phyloP scores from a whole-genome alignment of 2,329 filamentous ascomycete species.

The Lachnellula hyalina region DNA sequence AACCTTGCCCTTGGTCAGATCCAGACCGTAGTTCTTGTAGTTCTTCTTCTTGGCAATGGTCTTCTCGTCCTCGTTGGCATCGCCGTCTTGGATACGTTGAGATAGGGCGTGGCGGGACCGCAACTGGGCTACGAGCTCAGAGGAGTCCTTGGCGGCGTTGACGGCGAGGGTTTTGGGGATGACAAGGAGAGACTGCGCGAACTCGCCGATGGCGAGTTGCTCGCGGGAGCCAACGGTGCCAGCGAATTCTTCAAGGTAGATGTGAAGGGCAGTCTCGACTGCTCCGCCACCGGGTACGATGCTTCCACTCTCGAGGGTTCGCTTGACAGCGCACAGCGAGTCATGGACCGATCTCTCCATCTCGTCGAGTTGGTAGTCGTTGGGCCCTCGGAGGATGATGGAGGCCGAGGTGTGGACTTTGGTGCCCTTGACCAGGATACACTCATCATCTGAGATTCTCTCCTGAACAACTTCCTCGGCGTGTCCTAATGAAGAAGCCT shows the following conservation, averaged over 20 bases:
- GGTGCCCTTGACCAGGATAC: slow-evolving; percentile 92
- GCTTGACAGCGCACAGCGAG: slow-evolving; percentile 93
- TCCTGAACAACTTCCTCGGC: slow-evolving; percentile 98
- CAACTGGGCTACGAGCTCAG: slow-evolving; percentile 91
- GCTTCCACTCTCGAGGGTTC: slow-evolving; percentile 91
- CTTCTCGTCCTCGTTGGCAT: slow-evolving; percentile 81
- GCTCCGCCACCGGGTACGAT: slow-evolving; percentile 96
- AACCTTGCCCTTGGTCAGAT: slow-evolving; percentile 82
- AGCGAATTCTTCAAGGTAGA: slow-evolving; percentile 97
- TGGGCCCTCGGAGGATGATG: slow-evolving; percentile 89
- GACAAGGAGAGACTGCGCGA: slow-evolving; percentile 86
- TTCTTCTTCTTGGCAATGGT: slow-evolving; percentile 87
- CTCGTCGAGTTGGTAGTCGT: slow-evolving; percentile 95
- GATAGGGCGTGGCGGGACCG: slow-evolving; percentile 91
- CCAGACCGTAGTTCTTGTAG: slow-evolving; percentile 97
- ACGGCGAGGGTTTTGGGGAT: slow-evolving; percentile 96
- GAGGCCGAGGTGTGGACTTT: slow-evolving; percentile 92
- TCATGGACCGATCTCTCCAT: slow-evolving; percentile 99
- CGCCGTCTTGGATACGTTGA: slow-evolving; percentile 84
- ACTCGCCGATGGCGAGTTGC: slow-evolving; percentile 96
- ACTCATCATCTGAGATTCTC: slow-evolving; percentile 97
- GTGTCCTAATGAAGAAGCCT: slow-evolving; percentile 79
- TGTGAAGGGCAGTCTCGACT: slow-evolving; percentile 97
- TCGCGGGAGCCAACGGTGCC: slow-evolving; percentile 95
- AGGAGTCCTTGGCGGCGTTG: slow-evolving; percentile 94